phyloP scores from a whole-genome alignment of 148 eudicot genomes.

The Vaccinium macrocarpon region DNA sequence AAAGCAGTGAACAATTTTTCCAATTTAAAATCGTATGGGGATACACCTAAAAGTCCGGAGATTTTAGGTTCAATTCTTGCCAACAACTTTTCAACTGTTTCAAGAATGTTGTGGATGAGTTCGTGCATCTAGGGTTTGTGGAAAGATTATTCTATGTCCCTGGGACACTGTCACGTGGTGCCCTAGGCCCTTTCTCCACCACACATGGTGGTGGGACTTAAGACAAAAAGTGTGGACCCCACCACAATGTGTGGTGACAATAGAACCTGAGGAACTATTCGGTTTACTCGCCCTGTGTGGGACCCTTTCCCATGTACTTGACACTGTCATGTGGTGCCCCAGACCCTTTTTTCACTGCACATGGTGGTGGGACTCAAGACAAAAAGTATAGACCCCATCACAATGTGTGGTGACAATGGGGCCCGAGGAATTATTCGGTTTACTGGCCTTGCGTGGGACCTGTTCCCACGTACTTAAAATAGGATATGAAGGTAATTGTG shows the following conservation, averaged over 20 bases:
- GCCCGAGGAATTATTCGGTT: not conserved
- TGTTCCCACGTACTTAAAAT: not conserved
- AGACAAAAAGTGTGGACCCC: too few relatives aligned
- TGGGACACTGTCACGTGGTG: too few relatives aligned
- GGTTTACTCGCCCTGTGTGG: not conserved
- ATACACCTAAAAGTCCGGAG: not conserved
- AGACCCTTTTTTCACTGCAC: too few relatives aligned
- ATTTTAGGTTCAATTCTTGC: not conserved
- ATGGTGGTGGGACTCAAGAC: too few relatives aligned
- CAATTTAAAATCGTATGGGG: not conserved
- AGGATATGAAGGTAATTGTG: not conserved
- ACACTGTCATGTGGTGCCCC: too few relatives aligned
- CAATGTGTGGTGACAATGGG: too few relatives aligned
- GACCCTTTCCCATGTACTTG: not conserved
- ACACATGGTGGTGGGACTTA: too few relatives aligned
- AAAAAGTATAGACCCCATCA: too few relatives aligned
- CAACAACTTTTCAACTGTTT: not conserved
- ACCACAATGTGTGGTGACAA: too few relatives aligned
- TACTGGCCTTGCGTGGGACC: not conserved
- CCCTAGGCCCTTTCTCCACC: too few relatives aligned
- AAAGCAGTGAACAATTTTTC: not conserved
- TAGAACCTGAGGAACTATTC: too few relatives aligned
- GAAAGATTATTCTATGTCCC: too few relatives aligned
- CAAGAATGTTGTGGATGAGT: not conserved
- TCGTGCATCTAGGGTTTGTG: not conserved